Conservation (phyloP, 1,284 basidiomycete genomes). For the Cutaneotrichosporon dermatis region DNA sequence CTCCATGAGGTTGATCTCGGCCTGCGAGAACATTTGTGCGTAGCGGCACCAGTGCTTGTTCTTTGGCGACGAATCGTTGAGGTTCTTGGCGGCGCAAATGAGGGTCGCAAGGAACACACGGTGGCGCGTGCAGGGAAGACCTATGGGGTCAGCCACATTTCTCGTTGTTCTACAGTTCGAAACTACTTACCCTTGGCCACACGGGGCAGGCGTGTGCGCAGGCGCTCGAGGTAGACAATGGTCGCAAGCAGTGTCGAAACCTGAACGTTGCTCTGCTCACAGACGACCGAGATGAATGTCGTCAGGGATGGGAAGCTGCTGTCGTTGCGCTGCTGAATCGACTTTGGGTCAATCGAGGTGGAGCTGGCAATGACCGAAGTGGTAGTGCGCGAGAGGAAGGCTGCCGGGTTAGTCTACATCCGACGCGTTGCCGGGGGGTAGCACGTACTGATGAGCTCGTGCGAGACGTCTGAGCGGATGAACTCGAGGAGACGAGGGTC, state of each 20-base stretch:
- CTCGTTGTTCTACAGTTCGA: not conserved
- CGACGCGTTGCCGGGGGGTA: not conserved
- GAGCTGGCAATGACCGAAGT: conserved; percentile 48
- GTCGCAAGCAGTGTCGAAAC: conserved; percentile 88
- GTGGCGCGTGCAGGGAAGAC: conserved; percentile 88
- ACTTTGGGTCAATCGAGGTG: conserved; percentile 36
- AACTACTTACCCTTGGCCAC: conserved; percentile 69
- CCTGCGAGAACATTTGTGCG: conserved; percentile 59
- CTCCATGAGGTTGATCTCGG: conserved; percentile 89
- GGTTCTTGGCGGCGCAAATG: conserved; percentile 94
- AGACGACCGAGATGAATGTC: conserved; percentile 80
- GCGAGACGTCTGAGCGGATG: conserved; percentile 67
- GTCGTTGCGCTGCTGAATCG: conserved; percentile 17
- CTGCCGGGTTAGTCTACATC: conserved; percentile 19
- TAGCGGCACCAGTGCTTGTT: conserved; percentile 87
- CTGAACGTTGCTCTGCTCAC: conserved; percentile 82
- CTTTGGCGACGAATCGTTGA: conserved; percentile 94
- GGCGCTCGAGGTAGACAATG: conserved; percentile 85
- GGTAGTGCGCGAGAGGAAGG: conserved; percentile 47
- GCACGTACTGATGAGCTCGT: conserved; percentile 67
- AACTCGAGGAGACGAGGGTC: conserved; percentile 72
- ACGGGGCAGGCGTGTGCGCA: conserved; percentile 72
- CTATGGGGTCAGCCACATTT: conserved; percentile 46
- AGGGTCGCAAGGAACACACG: conserved; percentile 93
- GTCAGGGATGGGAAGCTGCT: conserved; percentile 67